Percentiles rank a stretch among this genome's conserved stretches.
phyloP scores from a whole-genome alignment of 352 stramenopile species.

The Globisporangium splendens region DNA sequence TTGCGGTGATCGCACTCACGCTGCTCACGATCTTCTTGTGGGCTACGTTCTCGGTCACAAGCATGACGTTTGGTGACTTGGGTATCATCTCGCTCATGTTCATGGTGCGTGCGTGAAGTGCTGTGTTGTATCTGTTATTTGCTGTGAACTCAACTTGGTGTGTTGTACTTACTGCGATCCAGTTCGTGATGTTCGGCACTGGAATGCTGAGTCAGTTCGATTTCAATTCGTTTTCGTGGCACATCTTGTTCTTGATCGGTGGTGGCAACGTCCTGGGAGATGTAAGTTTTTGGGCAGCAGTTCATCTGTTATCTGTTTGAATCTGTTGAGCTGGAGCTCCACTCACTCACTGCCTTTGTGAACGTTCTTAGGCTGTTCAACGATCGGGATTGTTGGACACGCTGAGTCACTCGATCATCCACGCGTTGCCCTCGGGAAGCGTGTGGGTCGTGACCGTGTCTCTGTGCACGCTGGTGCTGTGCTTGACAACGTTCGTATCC shows the following conservation, averaged over 20 bases:
- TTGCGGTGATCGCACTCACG: constrained; percentile 88
- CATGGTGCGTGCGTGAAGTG: constrained; percentile 47
- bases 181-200: constrained; percentile 87
- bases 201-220: constrained; percentile 90
- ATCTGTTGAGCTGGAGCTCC: too few relatives aligned
- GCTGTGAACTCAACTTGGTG: neutral
- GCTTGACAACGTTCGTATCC: constrained; percentile 91
- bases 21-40: constrained; percentile 90
- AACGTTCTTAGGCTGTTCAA: constrained; percentile 56
- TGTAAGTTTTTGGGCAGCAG: constrained; percentile 42
- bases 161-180: neutral
- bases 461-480: constrained; percentile 84
- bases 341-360: neutral
- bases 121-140: neutral
- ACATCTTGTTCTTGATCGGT: constrained; percentile 91
- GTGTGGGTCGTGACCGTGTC: constrained; percentile 86
- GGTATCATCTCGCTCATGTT: constrained; percentile 91
- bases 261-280: constrained; percentile 90
- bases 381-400: constrained; percentile 80
- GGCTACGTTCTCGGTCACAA: constrained; percentile 85
- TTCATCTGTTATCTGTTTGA: too few relatives aligned
- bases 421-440: constrained; percentile 71
- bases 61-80: constrained; percentile 86
- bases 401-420: constrained; percentile 78
- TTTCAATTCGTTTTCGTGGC: constrained; percentile 94